phyloP scores from a whole-genome alignment of 345 rosid species.

The Ricinus communis region DNA sequence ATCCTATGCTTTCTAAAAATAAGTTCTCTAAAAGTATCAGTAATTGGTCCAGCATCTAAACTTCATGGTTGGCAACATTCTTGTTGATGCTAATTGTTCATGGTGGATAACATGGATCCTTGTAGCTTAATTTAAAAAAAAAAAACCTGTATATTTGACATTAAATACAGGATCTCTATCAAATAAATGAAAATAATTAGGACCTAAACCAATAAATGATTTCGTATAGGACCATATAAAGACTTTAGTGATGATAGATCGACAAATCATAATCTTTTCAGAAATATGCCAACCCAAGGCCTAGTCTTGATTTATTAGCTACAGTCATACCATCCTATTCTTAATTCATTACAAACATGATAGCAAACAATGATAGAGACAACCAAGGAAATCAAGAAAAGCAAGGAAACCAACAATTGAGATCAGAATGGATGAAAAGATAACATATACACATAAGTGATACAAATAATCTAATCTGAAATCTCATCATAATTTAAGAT shows the following conservation, averaged over 20 bases:
- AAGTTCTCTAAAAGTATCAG: background rate
- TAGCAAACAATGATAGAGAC: background rate
- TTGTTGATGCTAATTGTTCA: background rate
- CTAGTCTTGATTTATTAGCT: too few relatives aligned
- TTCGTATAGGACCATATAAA: background rate
- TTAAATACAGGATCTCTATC: background rate
- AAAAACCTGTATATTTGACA: background rate
- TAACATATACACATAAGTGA: too few relatives aligned
- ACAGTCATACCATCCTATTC: too few relatives aligned
- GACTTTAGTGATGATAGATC: too few relatives aligned
- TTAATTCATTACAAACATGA: too few relatives aligned
- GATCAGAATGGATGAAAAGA: background rate
- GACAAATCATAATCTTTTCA: too few relatives aligned
- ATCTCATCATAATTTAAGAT: too few relatives aligned
- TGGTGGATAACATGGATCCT: background rate
- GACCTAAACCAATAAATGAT: background rate
- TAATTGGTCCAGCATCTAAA: background rate
- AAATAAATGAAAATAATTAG: background rate
- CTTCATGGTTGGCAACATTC: background rate
- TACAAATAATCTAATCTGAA: too few relatives aligned
- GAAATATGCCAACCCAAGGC: too few relatives aligned
- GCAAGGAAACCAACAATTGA: background rate
- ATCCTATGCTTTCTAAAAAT: background rate
- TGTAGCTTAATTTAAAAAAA: background rate
- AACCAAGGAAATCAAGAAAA: background rate